Percentiles rank a stretch among this genome's conserved stretches.
Evolutionary conservation across 352 stramenopile genomes (phyloP).

Genomic region (Globisporangium orthogonon): DNA sequence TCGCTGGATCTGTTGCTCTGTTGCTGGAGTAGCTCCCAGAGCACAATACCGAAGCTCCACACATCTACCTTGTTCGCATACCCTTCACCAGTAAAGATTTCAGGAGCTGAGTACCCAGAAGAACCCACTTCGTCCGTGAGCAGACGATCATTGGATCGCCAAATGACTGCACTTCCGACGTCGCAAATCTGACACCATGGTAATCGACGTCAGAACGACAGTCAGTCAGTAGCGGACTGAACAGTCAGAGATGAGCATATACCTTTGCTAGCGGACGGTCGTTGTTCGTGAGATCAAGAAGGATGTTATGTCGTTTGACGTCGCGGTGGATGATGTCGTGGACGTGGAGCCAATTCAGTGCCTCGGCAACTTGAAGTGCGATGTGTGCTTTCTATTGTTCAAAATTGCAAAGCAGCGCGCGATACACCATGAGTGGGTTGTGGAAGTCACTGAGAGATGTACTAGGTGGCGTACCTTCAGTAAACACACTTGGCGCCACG

Average conservation of each 20-base stretch:
- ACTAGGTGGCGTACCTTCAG: slow-evolving; percentile 15
- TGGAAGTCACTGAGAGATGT: background rate
- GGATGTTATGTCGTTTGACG: slow-evolving; percentile 40
- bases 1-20: background rate
- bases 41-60: slow-evolving; percentile 41
- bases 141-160: slow-evolving; percentile 6
- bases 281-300: slow-evolving; percentile 13
- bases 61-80: slow-evolving; percentile 40
- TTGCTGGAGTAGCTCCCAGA: slow-evolving; percentile 25
- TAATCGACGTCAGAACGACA: background rate
- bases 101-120: slow-evolving; percentile 37
- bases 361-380: slow-evolving; percentile 24
- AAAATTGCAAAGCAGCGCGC: background rate
- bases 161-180: slow-evolving; percentile 24
- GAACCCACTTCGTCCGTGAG: slow-evolving; percentile 29
- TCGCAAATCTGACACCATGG: slow-evolving; percentile 22
- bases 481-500: slow-evolving; percentile 21
- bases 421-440: background rate
- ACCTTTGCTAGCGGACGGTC: slow-evolving; percentile 20
- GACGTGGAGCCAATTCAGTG: slow-evolving; percentile 25
- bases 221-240: too few relatives aligned
- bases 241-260: background rate
- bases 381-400: slow-evolving; percentile 22
- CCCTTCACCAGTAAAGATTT: slow-evolving; percentile 28
- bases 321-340: slow-evolving; percentile 35